Conservation (phyloP, 495 filamentous ascomycete species). For the Daldinia bambusicola region DNA sequence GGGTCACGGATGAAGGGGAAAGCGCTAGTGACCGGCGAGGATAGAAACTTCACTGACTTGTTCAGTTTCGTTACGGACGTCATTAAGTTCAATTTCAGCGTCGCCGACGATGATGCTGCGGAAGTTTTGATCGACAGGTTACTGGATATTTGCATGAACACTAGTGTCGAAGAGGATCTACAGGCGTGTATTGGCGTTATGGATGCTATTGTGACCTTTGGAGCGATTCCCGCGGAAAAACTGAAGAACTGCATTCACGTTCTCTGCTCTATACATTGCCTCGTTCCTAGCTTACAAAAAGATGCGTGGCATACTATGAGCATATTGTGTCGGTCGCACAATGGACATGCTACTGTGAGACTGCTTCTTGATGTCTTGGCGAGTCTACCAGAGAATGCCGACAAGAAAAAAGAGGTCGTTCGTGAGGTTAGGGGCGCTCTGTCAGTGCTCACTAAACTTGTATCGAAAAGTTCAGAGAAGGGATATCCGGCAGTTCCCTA, state of each 20-base stretch:
- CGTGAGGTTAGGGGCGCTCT: constrained; percentile 73
- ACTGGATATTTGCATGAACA: constrained; percentile 78
- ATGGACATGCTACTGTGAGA: constrained; percentile 74
- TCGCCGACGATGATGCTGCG: constrained; percentile 74
- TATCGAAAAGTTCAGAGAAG: constrained; percentile 66
- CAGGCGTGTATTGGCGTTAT: constrained; percentile 79
- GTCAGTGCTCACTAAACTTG: constrained; percentile 72
- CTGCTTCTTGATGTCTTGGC: constrained; percentile 71
- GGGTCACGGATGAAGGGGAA: constrained; percentile 62
- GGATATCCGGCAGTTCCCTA: constrained; percentile 71
- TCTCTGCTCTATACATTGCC: constrained; percentile 82
- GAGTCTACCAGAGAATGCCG: constrained; percentile 58
- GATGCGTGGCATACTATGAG: constrained; percentile 79
- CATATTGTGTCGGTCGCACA: constrained; percentile 82
- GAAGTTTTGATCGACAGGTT: constrained; percentile 72
- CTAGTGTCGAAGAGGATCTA: constrained; percentile 77
- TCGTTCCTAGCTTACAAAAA: constrained; percentile 73
- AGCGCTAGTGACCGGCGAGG: constrained; percentile 65
- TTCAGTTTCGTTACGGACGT: constrained; percentile 81
- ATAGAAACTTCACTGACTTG: constrained; percentile 72
- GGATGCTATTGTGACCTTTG: constrained; percentile 81
- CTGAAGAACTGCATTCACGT: constrained; percentile 78
- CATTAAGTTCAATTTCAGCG: constrained; percentile 84
- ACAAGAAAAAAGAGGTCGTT: constrained; percentile 66
- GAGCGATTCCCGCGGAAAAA: constrained; percentile 73